These are phyloP conservation scores for Dictyostelium intermedium DNA, from an alignment of 78 protist genomes.

Conservation along the genomic window DNA sequence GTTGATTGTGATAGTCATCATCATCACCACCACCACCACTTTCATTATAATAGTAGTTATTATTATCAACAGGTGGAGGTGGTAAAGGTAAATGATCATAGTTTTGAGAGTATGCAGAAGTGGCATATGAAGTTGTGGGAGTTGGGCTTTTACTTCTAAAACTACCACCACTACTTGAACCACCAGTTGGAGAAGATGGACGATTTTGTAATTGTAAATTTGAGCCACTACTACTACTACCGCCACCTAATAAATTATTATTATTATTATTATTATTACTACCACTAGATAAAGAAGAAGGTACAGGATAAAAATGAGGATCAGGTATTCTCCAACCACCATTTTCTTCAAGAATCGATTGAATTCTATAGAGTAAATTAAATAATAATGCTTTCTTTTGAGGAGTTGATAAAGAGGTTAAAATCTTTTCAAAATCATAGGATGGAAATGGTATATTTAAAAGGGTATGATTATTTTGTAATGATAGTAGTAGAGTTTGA, in stretches of 20 bases:
- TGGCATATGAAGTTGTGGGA: not conserved
- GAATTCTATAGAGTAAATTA: not conserved
- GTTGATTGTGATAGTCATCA: not conserved
- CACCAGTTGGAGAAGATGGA: not conserved
- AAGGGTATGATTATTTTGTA: conserved; percentile 25
- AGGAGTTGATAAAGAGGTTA: not conserved
- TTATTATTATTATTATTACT: not conserved
- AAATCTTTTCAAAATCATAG: conserved; percentile 16
- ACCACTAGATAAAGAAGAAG: not conserved
- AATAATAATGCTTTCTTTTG: not conserved
- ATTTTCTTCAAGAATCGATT: conserved; percentile 18
- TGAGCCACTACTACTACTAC: not conserved
- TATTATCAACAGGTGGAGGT: not conserved
- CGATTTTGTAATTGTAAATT: not conserved
- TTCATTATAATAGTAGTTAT: not conserved
- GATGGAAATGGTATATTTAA: conserved; percentile 21
- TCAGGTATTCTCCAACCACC: not conserved
- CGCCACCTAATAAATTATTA: not conserved
- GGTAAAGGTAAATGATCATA: not conserved
- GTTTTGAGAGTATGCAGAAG: not conserved
- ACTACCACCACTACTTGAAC: not conserved
- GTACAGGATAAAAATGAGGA: conserved; percentile 19
- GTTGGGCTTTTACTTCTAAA: not conserved
- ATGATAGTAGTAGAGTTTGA: conserved; percentile 12
- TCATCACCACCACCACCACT: not conserved